Evolutionary conservation across 2,329 filamentous ascomycete genomes (phyloP).

Genomic region (Chaetomium globosum): DNA sequence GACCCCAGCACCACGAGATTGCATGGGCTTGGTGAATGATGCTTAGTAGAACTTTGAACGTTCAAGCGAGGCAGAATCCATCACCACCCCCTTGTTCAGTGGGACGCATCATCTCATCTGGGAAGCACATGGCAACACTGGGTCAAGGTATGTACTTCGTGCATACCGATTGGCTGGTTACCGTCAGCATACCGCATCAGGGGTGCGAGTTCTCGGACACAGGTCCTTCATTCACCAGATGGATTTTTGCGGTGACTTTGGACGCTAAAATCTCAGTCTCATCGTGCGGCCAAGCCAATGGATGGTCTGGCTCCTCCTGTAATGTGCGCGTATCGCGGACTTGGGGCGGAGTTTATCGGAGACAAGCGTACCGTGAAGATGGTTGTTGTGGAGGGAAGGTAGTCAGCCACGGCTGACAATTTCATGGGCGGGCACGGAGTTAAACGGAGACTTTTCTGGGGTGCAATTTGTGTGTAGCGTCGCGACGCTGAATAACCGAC

Average conservation of each 20-base stretch:
- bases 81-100: not conserved
- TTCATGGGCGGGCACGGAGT: not conserved
- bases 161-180: conserved; percentile 1
- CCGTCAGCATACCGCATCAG: not conserved
- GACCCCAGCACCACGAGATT: not conserved
- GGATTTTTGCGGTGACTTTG: not conserved
- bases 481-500: not conserved
- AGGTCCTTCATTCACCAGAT: not conserved
- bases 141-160: not conserved
- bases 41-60: not conserved
- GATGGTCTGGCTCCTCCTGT: not conserved
- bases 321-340: not conserved
- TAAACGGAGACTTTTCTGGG: conserved; percentile 12
- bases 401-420: not conserved
- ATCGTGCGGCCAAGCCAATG: not conserved
- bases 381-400: too few relatives aligned
- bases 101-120: not conserved
- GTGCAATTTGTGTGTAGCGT: not conserved
- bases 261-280: not conserved
- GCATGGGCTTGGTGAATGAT: too few relatives aligned
- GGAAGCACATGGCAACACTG: not conserved
- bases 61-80: too few relatives aligned
- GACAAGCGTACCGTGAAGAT: not conserved
- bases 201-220: not conserved
- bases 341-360: not conserved